Evolutionary conservation across 2,329 filamentous ascomycete species (phyloP), one percentile per base, ranked within the genome.

Genomic region (Beauveria varroae): DNA sequence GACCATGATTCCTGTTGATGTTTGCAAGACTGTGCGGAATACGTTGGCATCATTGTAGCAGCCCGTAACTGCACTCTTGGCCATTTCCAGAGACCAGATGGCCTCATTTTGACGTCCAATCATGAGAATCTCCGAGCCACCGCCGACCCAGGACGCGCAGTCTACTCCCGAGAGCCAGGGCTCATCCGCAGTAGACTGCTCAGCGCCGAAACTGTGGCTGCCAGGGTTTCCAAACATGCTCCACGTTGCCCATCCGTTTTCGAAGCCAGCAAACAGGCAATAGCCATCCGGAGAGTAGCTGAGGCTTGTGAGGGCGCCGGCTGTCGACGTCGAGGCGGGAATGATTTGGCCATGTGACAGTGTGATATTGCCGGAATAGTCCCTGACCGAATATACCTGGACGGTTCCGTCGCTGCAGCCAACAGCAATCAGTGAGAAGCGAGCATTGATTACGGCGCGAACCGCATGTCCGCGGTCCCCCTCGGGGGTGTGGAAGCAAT

Each of bases 271-370:
- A 74, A 99, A 97, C 9, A 99, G 81, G 72, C 93, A 96, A 73
- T 98, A 97, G 20, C 95, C 95, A 72, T 99, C 95, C 0, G 93
- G 92, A 1, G 95, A 97, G 76, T 96, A 99, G 63, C 78, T 86
- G 65, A 99, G 75, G 34, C 86, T 89, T 2, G 85, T 91, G 57
- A 97, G 76, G 14, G 76, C 73, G 0, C 95, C 95, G 1, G 91
- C 87, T 18, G 84, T 82, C 20, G 81, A 75, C 5, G 79, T 74
- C 1, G 92, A 91, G 0, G 87, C 85, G 14, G 89, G 87, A 1
- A 90, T 78, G 58, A 78, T 81, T 64, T 97, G 85, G 37, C 83
- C 84, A 72, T 98, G 93, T 1, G 93, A 98, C 16, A 89, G 77
- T 5, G 92, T 90, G 58, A 99, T 92, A 68, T 96, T 96, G 50